phyloP scores from a whole-genome alignment of 352 stramenopile species.

The Phytophthora megakarya region DNA sequence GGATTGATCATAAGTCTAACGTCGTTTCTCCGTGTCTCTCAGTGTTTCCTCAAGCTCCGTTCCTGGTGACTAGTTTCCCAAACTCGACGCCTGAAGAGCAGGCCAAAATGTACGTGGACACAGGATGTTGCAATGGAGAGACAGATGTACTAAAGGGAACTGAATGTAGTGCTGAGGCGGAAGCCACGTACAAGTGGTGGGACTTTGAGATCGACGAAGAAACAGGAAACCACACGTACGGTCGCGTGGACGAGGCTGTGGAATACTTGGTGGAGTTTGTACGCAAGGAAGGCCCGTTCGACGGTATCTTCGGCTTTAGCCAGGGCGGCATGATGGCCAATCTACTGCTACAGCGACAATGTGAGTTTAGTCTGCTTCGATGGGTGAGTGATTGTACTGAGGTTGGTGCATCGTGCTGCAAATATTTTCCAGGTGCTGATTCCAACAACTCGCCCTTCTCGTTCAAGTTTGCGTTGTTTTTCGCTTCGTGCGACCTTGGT shows the following conservation, averaged over 20 bases:
- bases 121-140: slow-evolving; percentile 6
- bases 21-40: slow-evolving; percentile 2
- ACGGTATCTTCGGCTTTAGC: slow-evolving; percentile 84
- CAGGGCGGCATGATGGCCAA: slow-evolving; percentile 75
- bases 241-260: slow-evolving; percentile 61
- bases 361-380: slow-evolving; percentile 24
- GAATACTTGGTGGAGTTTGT: slow-evolving; percentile 65
- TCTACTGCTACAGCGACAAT: slow-evolving; percentile 65
- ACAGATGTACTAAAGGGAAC: not conserved
- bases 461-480: slow-evolving; percentile 78
- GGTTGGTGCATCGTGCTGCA: not conserved
- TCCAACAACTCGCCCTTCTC: slow-evolving; percentile 46
- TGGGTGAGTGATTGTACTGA: not conserved
- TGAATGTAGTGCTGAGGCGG: slow-evolving; percentile 30
- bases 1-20: too few species aligned
- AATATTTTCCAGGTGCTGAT: slow-evolving; percentile 33
- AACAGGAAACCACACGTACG: slow-evolving; percentile 53
- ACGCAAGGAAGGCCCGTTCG: slow-evolving; percentile 74
- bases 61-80: slow-evolving; percentile 67
- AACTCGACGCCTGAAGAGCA: slow-evolving; percentile 49
- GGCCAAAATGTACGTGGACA: slow-evolving; percentile 32
- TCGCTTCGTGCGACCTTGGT: slow-evolving; percentile 47
- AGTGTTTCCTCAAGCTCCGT: slow-evolving; percentile 74
- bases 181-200: slow-evolving; percentile 75
- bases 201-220: slow-evolving; percentile 58